These are phyloP conservation scores for Cucumis cinereus DNA, from an alignment of 306 rosid genomes.

Conservation along the genomic window DNA sequence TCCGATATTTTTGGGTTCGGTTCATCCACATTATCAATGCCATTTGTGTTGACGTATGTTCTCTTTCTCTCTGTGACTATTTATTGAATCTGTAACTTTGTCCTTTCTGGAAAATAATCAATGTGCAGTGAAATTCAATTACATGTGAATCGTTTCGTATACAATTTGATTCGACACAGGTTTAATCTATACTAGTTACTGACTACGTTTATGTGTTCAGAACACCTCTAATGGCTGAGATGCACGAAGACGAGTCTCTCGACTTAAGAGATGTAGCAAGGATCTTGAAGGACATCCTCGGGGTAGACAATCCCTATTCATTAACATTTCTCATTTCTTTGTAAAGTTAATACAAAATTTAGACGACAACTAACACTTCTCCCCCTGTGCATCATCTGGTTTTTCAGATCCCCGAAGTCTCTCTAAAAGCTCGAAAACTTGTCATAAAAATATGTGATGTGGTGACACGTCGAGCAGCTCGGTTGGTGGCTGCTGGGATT, in stretches of 20 bases:
- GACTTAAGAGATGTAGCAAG: conserved; percentile 54
- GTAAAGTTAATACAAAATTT: not conserved
- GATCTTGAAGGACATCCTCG: conserved; percentile 46
- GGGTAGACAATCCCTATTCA: conserved; percentile 31
- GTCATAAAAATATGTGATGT: conserved; percentile 65
- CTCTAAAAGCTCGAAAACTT: conserved; percentile 58
- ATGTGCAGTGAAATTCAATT: not conserved
- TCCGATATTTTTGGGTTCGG: conserved; percentile 50
- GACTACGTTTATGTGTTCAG: conserved; percentile 27
- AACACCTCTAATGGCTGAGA: conserved; percentile 63
- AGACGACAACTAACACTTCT: not conserved
- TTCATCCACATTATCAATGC: conserved; percentile 44
- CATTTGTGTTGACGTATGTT: conserved; percentile 58
- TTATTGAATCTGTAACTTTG: not conserved
- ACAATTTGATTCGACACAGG: not conserved
- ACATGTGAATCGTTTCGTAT: not conserved
- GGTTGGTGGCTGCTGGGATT: conserved; percentile 78
- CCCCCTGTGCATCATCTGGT: not conserved
- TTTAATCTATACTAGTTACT: not conserved
- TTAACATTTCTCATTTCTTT: not conserved
- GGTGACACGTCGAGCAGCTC: conserved; percentile 76
- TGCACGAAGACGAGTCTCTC: conserved; percentile 81
- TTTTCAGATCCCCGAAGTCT: conserved; percentile 49
- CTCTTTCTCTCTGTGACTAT: not conserved
- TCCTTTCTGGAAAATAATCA: not conserved